Evolutionary conservation across 2,329 filamentous ascomycete genomes (phyloP), one percentile per base, ranked within the genome.

Genomic region (Phaeoacremonium minimum): DNA sequence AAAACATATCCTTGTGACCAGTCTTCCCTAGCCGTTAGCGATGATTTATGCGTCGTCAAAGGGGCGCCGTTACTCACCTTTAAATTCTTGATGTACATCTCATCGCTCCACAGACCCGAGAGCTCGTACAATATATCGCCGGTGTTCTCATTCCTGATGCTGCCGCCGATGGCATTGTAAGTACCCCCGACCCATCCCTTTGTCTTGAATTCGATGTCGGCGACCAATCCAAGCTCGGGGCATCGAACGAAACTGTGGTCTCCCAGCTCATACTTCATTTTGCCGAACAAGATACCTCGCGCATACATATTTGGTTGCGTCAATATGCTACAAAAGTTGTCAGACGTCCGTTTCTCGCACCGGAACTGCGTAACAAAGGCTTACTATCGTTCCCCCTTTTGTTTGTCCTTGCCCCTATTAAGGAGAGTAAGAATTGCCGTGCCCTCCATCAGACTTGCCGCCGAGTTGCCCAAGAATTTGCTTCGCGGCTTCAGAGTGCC

Each of bases 301-400:
- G 91, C 93, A 60, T 98, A 98, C 89, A 98, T 98, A 67, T 98
- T 98, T 14, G 93, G 93, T 56, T 98, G 93, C 5, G 93, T 97
- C 35, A 97, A 66, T 53, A 94, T 87, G 63, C 87, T 94, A 49
- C 37, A 40, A 19, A 15, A 17, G n/a, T n/a, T 12, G 39, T 53
- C 22, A 53, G 47, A 22, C 18, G n/a, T 6, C 17, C n/a, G 7
- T 16, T 12, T 7, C 20, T 12, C 15, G 19, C 14, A n/a, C 14
- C 9, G 28, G 8, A 13, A 13, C 6, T 12, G 14, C 18, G 7
- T 30, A n/a, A 36, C 14, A 11, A 8, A 20, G 72, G 30, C 85
- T 36, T 72, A 95, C 88, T 95, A 97, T 82, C 82, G 75, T 65
- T 98, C 93, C 40, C 85, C 85, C 45, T 70, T 75, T 32, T 73